Evolutionary conservation across 2,329 filamentous ascomycete species (phyloP), one percentile per base, ranked within the genome.

Genomic region (Alternaria postmessia): DNA sequence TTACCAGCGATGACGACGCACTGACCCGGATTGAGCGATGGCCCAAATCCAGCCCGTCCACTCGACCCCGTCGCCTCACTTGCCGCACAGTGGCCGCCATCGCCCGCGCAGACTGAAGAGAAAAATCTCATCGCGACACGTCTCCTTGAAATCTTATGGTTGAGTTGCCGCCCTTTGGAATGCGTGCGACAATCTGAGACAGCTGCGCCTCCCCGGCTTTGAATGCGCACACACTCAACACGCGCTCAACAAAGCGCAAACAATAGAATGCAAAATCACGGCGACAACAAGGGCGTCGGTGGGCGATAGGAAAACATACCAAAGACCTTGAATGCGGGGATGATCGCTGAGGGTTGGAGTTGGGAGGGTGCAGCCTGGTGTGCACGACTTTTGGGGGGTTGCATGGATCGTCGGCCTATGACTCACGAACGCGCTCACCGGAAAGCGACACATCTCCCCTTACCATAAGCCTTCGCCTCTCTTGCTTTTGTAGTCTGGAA

Each of bases 1-100:
- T 61, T 53, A 64, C 59, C 57, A 65, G 61, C 54, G 36, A 72
- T 72, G 69, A 71, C 68, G 69, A 64, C 65, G 66, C 68, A 62
- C 57, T 66, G 59, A 43, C 59, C 63, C 65, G 64, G 61, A 65
- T 64, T 61, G 52, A 63, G 65, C 61, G 11, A 64, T 49, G 61
- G 59, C 42, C 57, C 54, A 55, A 57, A 44, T 34, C 54, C 51
- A 46, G 41, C 52, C 63, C 59, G 49, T 58, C 69, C 68, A 69
- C 68, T 70, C 66, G 64, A 59, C 68, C 64, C 62, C 53, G 57
- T 65, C 67, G 63, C 67, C 65, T 62, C 66, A 66, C 61, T 64
- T 64, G 63, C 69, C 66, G 59, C 59, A 51, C 54, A 51, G n/a
- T 53, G 18, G 47, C 42, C 43, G 53, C 64, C 53, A 54, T 44